Percentiles rank a stretch among this genome's conserved stretches.
Evolutionary conservation across 768 basidiomycete genomes (phyloP).

Genomic region (Phanerochaete carnosa): DNA sequence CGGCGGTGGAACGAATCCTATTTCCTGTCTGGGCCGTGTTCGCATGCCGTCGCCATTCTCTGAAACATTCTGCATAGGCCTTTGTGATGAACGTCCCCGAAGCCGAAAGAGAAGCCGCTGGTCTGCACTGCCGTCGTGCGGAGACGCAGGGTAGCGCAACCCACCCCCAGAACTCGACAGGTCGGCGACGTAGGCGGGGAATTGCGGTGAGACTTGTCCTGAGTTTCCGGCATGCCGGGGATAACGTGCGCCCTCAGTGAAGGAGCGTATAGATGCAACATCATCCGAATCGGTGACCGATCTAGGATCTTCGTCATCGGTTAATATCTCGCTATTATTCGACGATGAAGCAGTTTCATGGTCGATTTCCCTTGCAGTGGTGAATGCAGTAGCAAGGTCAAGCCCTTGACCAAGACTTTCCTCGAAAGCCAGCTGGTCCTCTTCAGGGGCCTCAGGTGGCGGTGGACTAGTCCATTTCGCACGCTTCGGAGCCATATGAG

Average conservation of each 20-base stretch:
- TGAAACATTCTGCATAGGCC: constrained; percentile 9
- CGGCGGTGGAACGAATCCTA: constrained; percentile 19
- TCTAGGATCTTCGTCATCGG: constrained; percentile 60
- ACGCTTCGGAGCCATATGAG: constrained; percentile 77
- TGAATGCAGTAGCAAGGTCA: constrained; percentile 64
- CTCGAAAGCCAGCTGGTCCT: constrained; percentile 66
- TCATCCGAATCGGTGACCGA: constrained; percentile 65
- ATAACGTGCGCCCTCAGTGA: constrained; percentile 41
- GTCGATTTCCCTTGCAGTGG: constrained; percentile 54
- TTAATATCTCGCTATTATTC: constrained; percentile 59
- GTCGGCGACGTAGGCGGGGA: constrained; percentile 13
- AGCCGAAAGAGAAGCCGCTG: constrained; percentile 18
- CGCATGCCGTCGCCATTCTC: not conserved
- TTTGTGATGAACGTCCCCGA: constrained; percentile 20
- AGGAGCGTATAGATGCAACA: constrained; percentile 64
- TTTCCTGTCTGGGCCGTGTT: constrained; percentile 7
- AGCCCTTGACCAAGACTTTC: constrained; percentile 62
- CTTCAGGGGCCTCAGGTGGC: constrained; percentile 68
- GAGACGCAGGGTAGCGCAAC: constrained; percentile 10
- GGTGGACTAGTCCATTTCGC: constrained; percentile 86
- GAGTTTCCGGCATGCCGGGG: not conserved
- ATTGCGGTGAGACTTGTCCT: not conserved
- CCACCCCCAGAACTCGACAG: constrained; percentile 11
- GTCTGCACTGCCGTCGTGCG: constrained; percentile 15
- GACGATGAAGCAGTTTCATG: constrained; percentile 48